Conservation (phyloP, 1,284 basidiomycete genomes). For the Takashimella tepidaria region DNA sequence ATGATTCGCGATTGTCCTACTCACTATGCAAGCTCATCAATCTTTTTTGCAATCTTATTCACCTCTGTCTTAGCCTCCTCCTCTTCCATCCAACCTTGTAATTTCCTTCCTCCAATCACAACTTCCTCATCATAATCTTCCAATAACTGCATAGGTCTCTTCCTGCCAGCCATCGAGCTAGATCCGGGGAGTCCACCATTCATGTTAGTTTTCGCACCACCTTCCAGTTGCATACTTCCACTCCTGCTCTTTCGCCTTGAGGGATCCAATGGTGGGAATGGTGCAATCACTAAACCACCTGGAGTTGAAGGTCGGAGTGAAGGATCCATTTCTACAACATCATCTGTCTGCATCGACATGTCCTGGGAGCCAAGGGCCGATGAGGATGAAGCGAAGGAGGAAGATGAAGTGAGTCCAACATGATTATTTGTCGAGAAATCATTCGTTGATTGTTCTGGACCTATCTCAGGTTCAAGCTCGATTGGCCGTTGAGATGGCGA, state of each 20-base stretch:
- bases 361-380: too few species aligned
- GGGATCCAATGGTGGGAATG: conserved; percentile 61
- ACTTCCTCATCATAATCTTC: conserved; percentile 44
- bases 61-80: conserved; percentile 62
- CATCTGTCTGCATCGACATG: neutral
- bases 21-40: conserved; percentile 60
- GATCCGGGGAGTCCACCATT: conserved; percentile 1
- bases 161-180: neutral
- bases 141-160: conserved; percentile 20
- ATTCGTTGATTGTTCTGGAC: neutral
- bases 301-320: conserved; percentile 37
- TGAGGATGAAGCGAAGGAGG: conserved; percentile 20
- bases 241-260: conserved; percentile 53
- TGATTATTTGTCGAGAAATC: neutral
- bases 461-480: conserved; percentile 1
- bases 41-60: conserved; percentile 57
- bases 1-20: conserved; percentile 18
- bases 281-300: conserved; percentile 70
- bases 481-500: conserved; percentile 37
- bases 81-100: conserved; percentile 52
- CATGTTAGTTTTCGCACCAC: neutral
- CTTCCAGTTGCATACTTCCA: conserved; percentile 51
- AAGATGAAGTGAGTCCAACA: conserved; percentile 2
- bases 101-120: conserved; percentile 52
- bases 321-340: neutral